Base-by-base conservation (phyloP, 331 rosid genomes). In the Stylosanthes scabra region DNA sequence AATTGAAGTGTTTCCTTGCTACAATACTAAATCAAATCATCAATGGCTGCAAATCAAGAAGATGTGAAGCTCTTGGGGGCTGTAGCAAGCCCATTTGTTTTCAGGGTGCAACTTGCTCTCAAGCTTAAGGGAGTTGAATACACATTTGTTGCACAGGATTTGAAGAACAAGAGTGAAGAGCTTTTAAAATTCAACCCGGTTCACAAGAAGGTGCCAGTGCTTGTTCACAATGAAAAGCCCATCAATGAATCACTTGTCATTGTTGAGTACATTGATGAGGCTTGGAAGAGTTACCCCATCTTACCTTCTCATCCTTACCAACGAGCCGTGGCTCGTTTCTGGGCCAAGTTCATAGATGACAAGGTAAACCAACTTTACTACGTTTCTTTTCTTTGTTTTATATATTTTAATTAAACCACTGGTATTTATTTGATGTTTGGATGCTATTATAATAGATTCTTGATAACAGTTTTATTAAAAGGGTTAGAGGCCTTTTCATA, bases 291-390 rank as follows among this genome's bases (percentile, higher is more conserved):
- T 12, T 45, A 57, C 1, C 82, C 93, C 28, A 15, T 90, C 41
- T 85, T 90, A 47, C 89, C 93, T 0, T 11, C 62, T 13, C 29
- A 81, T 6, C 86, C 84, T 27, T 61, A 68, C 9, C 58, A 20
- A 66, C 1, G 79, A 74, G 84, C 93, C 57, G 15, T 15, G 13
- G 83, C 91, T n/a, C 85, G 91, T 13, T 90, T 90, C 70, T 90
- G 88, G 96, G 58, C 88, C 15, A 86, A 54, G 28, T 63, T 68
- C 76, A 11, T 90, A 0, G 93, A 90, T n/a, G 90, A 86, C 7
- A 87, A 89, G 88, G 91, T 84, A 75, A 65, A 55, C 62, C 52
- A 45, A 11, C 13, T 11, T 2, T 45, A 9, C n/a, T 10, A 3
- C 2, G 2, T 29, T 31, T 5, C 37, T 31, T 31, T 31, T 3